Conservation (phyloP, 108 stramenopile species). For the Bacterosira constricta region DNA sequence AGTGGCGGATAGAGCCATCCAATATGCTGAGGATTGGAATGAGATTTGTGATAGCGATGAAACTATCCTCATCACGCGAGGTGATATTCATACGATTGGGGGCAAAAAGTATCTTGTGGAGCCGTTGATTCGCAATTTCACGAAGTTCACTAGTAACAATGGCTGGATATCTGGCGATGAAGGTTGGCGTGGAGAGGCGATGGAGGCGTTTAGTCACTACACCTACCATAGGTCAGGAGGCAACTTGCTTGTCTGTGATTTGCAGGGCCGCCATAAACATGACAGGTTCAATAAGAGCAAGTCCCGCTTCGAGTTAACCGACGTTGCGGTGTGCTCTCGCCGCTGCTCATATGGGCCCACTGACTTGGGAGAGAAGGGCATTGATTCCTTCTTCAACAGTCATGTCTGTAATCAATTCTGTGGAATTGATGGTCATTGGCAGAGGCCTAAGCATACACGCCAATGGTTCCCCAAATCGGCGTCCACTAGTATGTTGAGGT, state of each 20-base stretch:
- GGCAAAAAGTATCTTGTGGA: constrained; percentile 66
- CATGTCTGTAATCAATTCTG: constrained; percentile 75
- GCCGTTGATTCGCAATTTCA: constrained; percentile 70
- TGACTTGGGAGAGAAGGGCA: constrained; percentile 77
- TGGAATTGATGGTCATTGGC: constrained; percentile 41
- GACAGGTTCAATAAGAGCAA: constrained; percentile 38
- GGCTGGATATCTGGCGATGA: constrained; percentile 66
- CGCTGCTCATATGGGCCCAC: constrained; percentile 60
- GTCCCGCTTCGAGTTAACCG: constrained; percentile 70
- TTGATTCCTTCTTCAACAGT: constrained; percentile 76
- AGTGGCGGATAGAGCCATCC: constrained; percentile 59
- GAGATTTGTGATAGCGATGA: constrained; percentile 52
- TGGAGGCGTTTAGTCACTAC: constrained; percentile 82
- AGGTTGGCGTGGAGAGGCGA: constrained; percentile 45
- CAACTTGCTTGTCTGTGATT: constrained; percentile 70
- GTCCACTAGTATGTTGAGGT: constrained; percentile 61
- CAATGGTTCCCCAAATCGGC: constrained; percentile 57
- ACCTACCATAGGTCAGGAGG: constrained; percentile 70
- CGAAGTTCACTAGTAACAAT: constrained; percentile 71
- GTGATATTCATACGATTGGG: constrained; percentile 47
- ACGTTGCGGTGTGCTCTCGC: constrained; percentile 65
- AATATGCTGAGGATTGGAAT: constrained; percentile 73
- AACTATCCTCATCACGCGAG: constrained; percentile 60
- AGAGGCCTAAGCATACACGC: constrained; percentile 29
- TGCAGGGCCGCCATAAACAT: constrained; percentile 66